Base-by-base conservation (phyloP, 352 stramenopile genomes). In the Pythium folliculosum region DNA sequence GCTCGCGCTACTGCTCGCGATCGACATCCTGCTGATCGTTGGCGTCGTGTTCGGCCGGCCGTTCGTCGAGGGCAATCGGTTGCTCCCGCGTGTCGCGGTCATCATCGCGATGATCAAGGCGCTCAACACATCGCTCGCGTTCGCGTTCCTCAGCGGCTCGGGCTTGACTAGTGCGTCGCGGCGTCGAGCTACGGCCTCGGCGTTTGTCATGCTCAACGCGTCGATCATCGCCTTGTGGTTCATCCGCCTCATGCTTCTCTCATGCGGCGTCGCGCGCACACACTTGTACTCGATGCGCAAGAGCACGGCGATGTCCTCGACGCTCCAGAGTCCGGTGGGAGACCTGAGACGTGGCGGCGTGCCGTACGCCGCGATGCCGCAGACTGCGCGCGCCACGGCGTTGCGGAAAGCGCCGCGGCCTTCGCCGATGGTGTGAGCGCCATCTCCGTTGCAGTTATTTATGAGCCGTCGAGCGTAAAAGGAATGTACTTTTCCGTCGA, bases 141-240 rank as follows among this genome's bases (percentile, higher is more conserved):
- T 73, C 49, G 60, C 59, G 12, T 73, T 73, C 35, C 37, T 73
- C 27, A 59, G 38, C 21, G 45, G 27, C 32, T 27, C 47, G 3
- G 22, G 17, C 38, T 16, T 17, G 5, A 44, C 38, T 13, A 44
- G 38, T 13, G 38, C 48, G 37, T 35, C 8, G 49, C 51, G 13
- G 16, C 45, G n/a, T 44, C 64, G 13, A 51, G 6, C 57, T 7
- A 32, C 40, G 9, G 68, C 62, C 9, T 52, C 47, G 22, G 62
- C 61, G 16, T 74, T 65, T 45, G 54, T 74, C 47, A 52, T 59
- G 3, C 23, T 74, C 54, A 74, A 74, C 38, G 53, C 68, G 21
- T 25, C 62, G 22, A 40, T 74, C 8, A 54, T 74, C 47, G 32
- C 62, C 1, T 44, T 70, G 27, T 74, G 68, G 68, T 74, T 74